Percentiles rank a stretch among this genome's conserved stretches.
Evolutionary conservation across 106 monocot genomes (phyloP).

Genomic region (Alisma plantagoaquatica): DNA sequence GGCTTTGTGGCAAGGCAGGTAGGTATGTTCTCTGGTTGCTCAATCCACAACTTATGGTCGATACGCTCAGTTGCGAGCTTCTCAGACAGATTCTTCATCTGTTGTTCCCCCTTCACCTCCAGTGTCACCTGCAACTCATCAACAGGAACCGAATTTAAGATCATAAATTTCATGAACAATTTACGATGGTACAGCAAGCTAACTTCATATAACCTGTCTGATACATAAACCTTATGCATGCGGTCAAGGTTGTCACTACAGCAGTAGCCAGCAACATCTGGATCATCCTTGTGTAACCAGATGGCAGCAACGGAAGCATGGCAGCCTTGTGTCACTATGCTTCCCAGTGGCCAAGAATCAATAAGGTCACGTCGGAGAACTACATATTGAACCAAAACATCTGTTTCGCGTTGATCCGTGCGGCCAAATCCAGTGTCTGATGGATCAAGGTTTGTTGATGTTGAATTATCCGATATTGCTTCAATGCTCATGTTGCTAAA

Average conservation of each 20-base stretch:
- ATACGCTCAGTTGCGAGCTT: conserved; percentile 58
- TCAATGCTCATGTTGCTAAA: no score
- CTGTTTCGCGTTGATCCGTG: no score
- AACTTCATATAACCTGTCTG: neutral
- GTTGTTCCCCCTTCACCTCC: conserved; percentile 88
- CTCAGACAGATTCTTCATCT: conserved; percentile 67
- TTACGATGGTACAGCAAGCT: neutral
- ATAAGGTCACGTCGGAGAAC: conserved; percentile 95
- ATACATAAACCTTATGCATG: conserved; percentile 72
- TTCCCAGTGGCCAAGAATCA: conserved; percentile 86
- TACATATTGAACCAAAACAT: conserved; percentile 80
- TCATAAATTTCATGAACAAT: no score
- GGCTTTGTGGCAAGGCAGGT: conserved; percentile 86
- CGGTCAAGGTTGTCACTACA: conserved; percentile 42
- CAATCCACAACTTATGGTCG: conserved; percentile 88
- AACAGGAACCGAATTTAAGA: neutral
- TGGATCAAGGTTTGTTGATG: no score
- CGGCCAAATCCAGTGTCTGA: no score
- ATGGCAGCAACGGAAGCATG: conserved; percentile 89
- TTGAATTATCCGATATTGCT: no score
- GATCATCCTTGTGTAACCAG: conserved; percentile 56
- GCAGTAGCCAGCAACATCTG: conserved; percentile 55
- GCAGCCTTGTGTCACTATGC: conserved; percentile 80
- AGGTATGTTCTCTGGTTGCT: conserved; percentile 83
- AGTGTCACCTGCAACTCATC: conserved; percentile 54